Evolutionary conservation across 352 stramenopile genomes (phyloP).

Genomic region (Phytophthora tubulina): DNA sequence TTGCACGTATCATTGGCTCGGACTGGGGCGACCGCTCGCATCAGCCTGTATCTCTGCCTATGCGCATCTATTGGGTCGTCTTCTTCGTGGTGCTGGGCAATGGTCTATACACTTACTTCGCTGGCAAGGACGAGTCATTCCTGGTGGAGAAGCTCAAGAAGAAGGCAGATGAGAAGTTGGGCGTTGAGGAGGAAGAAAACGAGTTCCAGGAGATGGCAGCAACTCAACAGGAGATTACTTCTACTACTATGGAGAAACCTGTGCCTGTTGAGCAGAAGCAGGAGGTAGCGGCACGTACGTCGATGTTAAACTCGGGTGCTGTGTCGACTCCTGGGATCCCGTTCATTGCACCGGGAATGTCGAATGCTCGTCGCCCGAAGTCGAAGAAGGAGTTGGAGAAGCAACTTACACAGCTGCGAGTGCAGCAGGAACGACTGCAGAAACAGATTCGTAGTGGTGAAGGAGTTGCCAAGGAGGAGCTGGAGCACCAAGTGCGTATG

Average conservation of each 20-base stretch:
- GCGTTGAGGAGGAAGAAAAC: constrained; percentile 52
- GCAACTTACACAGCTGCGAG: constrained; percentile 49
- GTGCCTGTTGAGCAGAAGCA: constrained; percentile 8
- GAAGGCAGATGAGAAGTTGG: constrained; percentile 65
- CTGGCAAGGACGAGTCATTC: constrained; percentile 65
- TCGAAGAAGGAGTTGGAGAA: constrained; percentile 56
- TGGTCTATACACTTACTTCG: constrained; percentile 65
- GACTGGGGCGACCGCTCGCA: constrained; percentile 79
- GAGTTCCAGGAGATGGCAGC: constrained; percentile 53
- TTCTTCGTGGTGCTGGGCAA: constrained; percentile 70
- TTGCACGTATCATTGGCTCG: constrained; percentile 76
- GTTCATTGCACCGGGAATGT: constrained; percentile 48
- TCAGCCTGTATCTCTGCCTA: constrained; percentile 69
- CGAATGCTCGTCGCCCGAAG: constrained; percentile 25
- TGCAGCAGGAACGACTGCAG: constrained; percentile 45
- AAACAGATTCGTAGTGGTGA: constrained; percentile 32
- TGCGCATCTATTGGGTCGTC: constrained; percentile 80
- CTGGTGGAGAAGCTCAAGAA: constrained; percentile 63
- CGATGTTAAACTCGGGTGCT: constrained; percentile 32
- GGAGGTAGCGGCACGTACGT: constrained; percentile 6
- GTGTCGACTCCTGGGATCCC: constrained; percentile 34
- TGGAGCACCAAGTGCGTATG: constrained; percentile 61
- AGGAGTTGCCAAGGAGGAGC: constrained; percentile 40
- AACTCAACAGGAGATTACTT: constrained; percentile 5
- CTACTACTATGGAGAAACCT: background rate